Evolutionary conservation across 2,329 filamentous ascomycete species (phyloP), one percentile per base, ranked within the genome.

Genomic region (Ascochyta fabae): DNA sequence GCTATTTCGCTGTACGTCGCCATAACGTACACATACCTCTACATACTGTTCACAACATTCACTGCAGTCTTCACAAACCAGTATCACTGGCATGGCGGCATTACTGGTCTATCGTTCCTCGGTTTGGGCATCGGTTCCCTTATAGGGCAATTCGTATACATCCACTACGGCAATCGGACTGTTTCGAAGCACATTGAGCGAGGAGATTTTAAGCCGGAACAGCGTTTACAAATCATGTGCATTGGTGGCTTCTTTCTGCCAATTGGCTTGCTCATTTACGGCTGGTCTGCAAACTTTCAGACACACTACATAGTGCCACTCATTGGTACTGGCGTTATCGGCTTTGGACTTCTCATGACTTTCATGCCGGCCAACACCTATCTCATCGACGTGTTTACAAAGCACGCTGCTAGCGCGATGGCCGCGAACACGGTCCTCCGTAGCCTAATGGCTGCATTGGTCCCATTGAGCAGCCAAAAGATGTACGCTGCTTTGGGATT

Each of bases 41-140:
- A 79, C 62, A 73, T 81, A 34, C 66, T 80, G 6, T 80, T 80
- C 63, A 80, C 77, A 31, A 80, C 79, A 0, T 79, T 80, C 48
- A 78, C 77, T 0, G 65, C 66, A 15, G 76, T 80, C 3, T 81
- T 78, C 58, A 68, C 64, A 5, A 60, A 62, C 7, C 68, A 75
- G 42, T 81, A 81, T 56, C 59, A 65, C 53, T 80, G 78, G 71
- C 68, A 67, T 24, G 68, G 71, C 12, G 71, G 73, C 19, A 68
- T 71, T 9, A 67, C 73, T 0, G 79, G 79, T 0, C 70, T 81
- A 1, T 73, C 74, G 0, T 81, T 77, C 50, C 54, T 80, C 1
- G 78, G 75, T 1, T 59, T 77, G 6, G 79, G 78, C 3, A 59
- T 79, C 4, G 79, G 78, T 0, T 75, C 70, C 27, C 59, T 80